Evolutionary conservation across 2,329 filamentous ascomycete species (phyloP), one percentile per base, ranked within the genome.

Genomic region (Sporothrix humicola): DNA sequence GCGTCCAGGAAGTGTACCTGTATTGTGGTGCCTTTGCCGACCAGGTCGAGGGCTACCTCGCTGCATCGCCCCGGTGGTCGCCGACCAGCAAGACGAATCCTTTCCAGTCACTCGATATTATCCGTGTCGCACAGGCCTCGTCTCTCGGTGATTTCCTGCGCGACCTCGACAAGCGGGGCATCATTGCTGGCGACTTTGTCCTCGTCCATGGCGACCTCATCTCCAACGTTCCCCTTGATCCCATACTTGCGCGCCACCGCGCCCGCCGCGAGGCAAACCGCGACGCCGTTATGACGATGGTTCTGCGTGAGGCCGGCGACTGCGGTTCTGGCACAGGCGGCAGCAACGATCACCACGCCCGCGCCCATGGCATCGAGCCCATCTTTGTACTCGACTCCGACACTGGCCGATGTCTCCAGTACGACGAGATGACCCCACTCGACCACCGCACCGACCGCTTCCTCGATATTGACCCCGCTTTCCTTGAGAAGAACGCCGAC

Each of bases 211-310:
- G 95, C 73, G 96, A 99, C 81, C 87, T 98, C 37, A 91, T 99
- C 69, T 93, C 94, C 76, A 98, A 98, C 79, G 85, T 98, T 73
- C 89, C 92, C 20, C 90, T 99, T n/a, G 93, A 95, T 75, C 85
- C 86, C 66, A 92, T 93, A 9, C 84, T 99, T 70, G 89, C 90
- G 2, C 90, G 90, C 71, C 96, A 99, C 81, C 90, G 93, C 75
- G 91, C 91, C 72, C 91, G 96, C 74, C 90, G 94, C 74, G 89
- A 91, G 79, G 90, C 91, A 72, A 94, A 97, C 83, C 95, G 96
- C 79, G 95, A 97, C 80, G 94, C 95, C 52, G 97, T 98, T 82
- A 98, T 99, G 96, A 99, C 96, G 2, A 92, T 98, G 87, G 89
- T 99, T 13, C 84, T 98, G 74, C 89, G 94, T 63, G 92, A 95